These are phyloP conservation scores for Pseudogymnoascus sp. DNA, from an alignment of 2,329 filamentous ascomycete genomes.

Conservation along the genomic window DNA sequence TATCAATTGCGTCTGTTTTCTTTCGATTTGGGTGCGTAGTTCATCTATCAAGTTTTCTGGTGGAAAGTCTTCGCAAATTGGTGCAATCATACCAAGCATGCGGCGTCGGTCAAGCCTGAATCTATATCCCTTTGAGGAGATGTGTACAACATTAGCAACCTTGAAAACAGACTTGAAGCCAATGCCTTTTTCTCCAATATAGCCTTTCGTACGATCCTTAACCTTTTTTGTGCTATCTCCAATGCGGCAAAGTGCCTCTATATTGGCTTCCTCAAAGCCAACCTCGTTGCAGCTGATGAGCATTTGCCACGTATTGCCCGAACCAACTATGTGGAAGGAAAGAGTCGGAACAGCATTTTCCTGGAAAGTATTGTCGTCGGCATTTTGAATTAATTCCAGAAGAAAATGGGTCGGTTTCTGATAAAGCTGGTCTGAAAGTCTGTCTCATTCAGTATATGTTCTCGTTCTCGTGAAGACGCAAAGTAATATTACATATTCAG, in stretches of 20 bases:
- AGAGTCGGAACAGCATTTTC: too few relatives aligned
- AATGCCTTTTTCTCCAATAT: slow-evolving; percentile 33
- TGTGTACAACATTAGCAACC: slow-evolving; percentile 29
- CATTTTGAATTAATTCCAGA: slow-evolving; percentile 48
- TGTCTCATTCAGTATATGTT: slow-evolving; percentile 10
- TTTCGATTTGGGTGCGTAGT: neutral
- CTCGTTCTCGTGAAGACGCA: too few relatives aligned
- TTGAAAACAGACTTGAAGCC: slow-evolving; percentile 33
- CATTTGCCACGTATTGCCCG: slow-evolving; percentile 24
- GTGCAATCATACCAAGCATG: slow-evolving; percentile 31
- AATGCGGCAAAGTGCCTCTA: slow-evolving; percentile 40
- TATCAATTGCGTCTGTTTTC: slow-evolving; percentile 18
- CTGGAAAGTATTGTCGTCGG: slow-evolving; percentile 43
- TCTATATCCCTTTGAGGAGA: slow-evolving; percentile 32
- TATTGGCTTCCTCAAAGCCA: slow-evolving; percentile 37
- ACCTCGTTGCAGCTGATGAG: slow-evolving; percentile 41
- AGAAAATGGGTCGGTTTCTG: slow-evolving; percentile 37
- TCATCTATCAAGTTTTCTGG: neutral
- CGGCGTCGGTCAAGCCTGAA: slow-evolving; percentile 23
- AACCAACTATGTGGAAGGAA: slow-evolving; percentile 23
- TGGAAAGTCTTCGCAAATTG: slow-evolving; percentile 25
- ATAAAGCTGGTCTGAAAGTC: slow-evolving; percentile 29
- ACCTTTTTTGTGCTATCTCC: slow-evolving; percentile 40
- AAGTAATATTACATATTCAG: too few relatives aligned
- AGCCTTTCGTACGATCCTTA: slow-evolving; percentile 13